Base-by-base conservation (phyloP, 2,329 filamentous ascomycete genomes). In the Ophiostoma himal-ulmi region DNA sequence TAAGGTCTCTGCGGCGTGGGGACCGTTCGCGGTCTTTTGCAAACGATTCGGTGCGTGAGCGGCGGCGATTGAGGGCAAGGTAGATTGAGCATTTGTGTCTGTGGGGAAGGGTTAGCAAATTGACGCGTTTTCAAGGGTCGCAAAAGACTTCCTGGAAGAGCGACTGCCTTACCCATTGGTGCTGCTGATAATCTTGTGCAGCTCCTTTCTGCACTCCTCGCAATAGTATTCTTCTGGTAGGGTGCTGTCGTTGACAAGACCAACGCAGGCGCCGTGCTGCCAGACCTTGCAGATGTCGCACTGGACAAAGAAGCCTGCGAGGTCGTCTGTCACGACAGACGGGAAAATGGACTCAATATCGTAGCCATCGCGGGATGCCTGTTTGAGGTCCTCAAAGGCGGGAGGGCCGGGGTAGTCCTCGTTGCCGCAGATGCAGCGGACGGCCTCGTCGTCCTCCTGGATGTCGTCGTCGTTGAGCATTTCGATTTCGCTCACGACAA, bases 191-290 rank as follows among this genome's bases (percentile, higher is more conserved):
- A 97, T 89, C 77, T 89, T 93, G 83, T 99, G 95, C 69, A 96
- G 85, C 78, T 97, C 93, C 78, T 93, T 93, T 74, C 91, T 89
- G 81, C 95, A 99, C 79, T 93, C 87, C 81, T 99, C 95, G 81
- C 95, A 99, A 78, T 95, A 99, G 82, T 99, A 99, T 80, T 98
- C 94, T 70, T 98, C 94, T 11, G 95, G 95, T 74, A 92, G 94
- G 78, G 91, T 90, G 75, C 92, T 90, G 80, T 97, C 94, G 75
- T 95, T 95, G 82, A 96, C 93, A 77, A 99, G 97, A 72, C 95
- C 94, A 72, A 99, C 94, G 78, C 95, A 99, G 72, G 94, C 94
- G 76, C 95, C 95, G 79, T 99, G 95, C 79, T 99, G 95, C 95
- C 94, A 99, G 73, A 98, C 95, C 79, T 96, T 96, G 84, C 95